Conservation (phyloP, 805 yeast genomes). For the Myxozyma monticola region DNA sequence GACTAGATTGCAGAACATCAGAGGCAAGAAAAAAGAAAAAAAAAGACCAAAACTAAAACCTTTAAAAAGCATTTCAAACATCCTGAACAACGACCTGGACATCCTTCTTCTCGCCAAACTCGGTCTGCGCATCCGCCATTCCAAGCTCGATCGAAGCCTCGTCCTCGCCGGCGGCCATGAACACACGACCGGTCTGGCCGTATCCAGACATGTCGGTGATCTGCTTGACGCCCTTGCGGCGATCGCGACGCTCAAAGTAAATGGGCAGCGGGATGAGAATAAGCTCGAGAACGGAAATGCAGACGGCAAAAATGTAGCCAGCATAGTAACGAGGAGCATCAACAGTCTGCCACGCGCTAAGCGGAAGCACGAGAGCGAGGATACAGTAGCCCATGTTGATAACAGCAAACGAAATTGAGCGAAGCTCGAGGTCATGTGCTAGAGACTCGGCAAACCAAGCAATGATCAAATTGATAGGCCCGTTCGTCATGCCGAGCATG, state of each 20-base stretch:
- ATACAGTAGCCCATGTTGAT: conserved; percentile 8
- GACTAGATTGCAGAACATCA: too few species aligned
- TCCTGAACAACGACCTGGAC: too few species aligned
- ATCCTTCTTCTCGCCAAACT: too few species aligned
- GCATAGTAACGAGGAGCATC: conserved; percentile 8
- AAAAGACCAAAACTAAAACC: too few species aligned
- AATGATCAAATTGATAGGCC: conserved; percentile 24
- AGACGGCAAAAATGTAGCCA: neutral
- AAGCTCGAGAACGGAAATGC: neutral
- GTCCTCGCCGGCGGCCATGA: too few species aligned
- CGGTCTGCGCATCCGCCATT: too few species aligned
- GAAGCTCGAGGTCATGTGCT: conserved; percentile 6
- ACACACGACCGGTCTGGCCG: conserved; percentile 31
- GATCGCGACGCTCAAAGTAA: conserved; percentile 8
- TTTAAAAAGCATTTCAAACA: too few species aligned
- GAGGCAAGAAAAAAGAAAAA: too few species aligned
- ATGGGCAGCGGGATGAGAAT: conserved; percentile 5
- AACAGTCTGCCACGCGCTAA: conserved; percentile 4
- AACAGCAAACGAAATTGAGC: conserved; percentile 1
- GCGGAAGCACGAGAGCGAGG: neutral
- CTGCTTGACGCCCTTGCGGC: neutral
- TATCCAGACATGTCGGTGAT: neutral
- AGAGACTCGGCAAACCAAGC: too few species aligned
- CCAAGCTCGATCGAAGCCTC: too few species aligned
- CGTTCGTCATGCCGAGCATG: conserved; percentile 21